Evolutionary conservation across 495 filamentous ascomycete genomes (phyloP).

Genomic region (Aspergillus avenaceus): DNA sequence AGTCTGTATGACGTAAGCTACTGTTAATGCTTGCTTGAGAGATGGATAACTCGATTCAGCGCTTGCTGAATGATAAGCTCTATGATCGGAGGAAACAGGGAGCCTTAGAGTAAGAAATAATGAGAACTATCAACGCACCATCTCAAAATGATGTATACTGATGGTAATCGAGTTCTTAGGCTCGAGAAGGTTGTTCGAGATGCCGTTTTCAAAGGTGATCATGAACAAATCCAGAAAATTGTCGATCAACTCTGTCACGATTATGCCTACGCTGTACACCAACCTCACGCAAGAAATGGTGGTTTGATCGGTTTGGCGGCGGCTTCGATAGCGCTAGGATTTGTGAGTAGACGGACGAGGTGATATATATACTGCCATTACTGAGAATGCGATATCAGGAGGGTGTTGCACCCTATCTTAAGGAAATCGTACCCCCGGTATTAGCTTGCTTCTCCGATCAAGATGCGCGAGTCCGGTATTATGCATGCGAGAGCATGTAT

Average conservation of each 20-base stretch:
- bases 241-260: constrained; percentile 96
- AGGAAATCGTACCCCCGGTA: constrained; percentile 92
- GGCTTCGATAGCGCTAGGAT: constrained; percentile 90
- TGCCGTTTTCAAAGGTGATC: constrained; percentile 68
- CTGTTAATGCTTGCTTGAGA: constrained; percentile 22
- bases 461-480: constrained; percentile 96
- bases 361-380: constrained; percentile 1
- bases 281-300: constrained; percentile 94
- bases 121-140: not conserved
- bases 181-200: constrained; percentile 91
- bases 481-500: constrained; percentile 99
- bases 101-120: constrained; percentile 79
- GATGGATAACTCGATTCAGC: constrained; percentile 89
- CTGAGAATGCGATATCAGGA: constrained; percentile 46
- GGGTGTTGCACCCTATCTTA: constrained; percentile 86
- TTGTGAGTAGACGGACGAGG: constrained; percentile 62
- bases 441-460: constrained; percentile 98
- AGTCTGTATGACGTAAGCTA: constrained; percentile 13
- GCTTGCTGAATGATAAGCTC: constrained; percentile 92
- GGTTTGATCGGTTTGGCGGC: constrained; percentile 95
- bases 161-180: constrained; percentile 38
- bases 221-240: constrained; percentile 74
- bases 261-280: constrained; percentile 95
- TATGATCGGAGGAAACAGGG: constrained; percentile 97
- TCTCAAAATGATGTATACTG: constrained; percentile 6